phyloP scores from a whole-genome alignment of 2,329 filamentous ascomycete species.

The Trematosphaeria pertusa region DNA sequence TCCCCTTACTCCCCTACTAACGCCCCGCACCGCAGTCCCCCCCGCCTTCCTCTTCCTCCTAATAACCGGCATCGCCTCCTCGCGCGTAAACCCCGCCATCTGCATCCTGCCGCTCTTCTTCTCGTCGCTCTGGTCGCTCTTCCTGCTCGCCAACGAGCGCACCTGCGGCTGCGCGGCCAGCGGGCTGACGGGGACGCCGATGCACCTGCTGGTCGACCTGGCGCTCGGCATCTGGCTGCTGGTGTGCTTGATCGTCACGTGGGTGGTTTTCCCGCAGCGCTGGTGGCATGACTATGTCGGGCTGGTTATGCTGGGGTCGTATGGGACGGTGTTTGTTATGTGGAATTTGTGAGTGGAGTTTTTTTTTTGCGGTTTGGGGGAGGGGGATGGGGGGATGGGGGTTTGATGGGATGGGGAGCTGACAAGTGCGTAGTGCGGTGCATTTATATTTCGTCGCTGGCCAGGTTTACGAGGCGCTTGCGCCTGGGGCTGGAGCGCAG shows the following conservation, averaged over 20 bases:
- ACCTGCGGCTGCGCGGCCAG: slow-evolving; percentile 30
- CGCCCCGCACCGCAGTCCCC: too few species aligned
- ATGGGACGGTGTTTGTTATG: slow-evolving; percentile 35
- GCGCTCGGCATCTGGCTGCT: slow-evolving; percentile 26
- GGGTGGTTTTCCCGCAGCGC: slow-evolving; percentile 21
- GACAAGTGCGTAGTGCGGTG: slow-evolving; percentile 19
- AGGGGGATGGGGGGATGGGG: background rate
- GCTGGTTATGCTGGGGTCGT: slow-evolving; percentile 32
- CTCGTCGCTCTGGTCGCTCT: slow-evolving; percentile 27
- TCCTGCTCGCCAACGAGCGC: slow-evolving; percentile 34
- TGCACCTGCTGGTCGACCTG: slow-evolving; percentile 34
- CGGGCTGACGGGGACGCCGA: slow-evolving; percentile 33
- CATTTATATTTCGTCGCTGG: slow-evolving; percentile 32
- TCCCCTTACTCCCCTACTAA: too few species aligned
- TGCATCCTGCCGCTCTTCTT: slow-evolving; percentile 37
- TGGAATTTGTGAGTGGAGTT: slow-evolving; percentile 33
- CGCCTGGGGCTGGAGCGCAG: slow-evolving; percentile 15
- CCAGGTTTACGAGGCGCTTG: slow-evolving; percentile 23
- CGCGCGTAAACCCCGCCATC: slow-evolving; percentile 35
- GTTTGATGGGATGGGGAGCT: background rate
- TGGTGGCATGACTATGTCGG: slow-evolving; percentile 1
- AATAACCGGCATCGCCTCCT: slow-evolving; percentile 29
- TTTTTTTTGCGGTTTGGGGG: background rate
- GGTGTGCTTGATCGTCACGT: slow-evolving; percentile 31
- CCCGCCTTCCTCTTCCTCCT: slow-evolving; percentile 37